Percentiles rank a stretch among this genome's conserved stretches.
Evolutionary conservation across 129 eudicot genomes (phyloP).

Genomic region (Pseudognaphalium luteoalbum): DNA sequence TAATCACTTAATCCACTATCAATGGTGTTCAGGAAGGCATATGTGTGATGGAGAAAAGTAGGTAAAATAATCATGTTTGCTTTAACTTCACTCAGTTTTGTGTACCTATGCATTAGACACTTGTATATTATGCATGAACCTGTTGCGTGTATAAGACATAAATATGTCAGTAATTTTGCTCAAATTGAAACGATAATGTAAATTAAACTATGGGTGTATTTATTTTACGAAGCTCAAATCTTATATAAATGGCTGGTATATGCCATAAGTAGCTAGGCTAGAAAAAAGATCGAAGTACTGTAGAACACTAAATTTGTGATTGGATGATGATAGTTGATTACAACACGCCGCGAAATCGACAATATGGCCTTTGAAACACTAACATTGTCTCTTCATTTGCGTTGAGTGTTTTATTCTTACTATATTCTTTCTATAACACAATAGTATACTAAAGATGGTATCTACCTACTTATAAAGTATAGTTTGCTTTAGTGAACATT

Average conservation of each 20-base stretch:
- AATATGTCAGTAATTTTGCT: neutral
- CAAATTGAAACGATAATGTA: neutral
- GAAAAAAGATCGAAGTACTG: neutral
- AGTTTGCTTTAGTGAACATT: neutral
- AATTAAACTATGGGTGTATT: neutral
- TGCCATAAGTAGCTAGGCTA: neutral
- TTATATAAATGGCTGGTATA: neutral
- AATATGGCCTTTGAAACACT: neutral
- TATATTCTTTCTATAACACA: conserved; percentile 3
- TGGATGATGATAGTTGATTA: neutral
- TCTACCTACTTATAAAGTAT: neutral
- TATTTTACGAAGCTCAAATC: neutral
- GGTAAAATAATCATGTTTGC: conserved; percentile 14
- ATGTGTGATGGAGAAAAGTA: conserved; percentile 21
- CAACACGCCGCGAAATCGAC: conserved; percentile 6
- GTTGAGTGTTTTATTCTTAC: conserved; percentile 9
- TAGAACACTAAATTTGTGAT: conserved; percentile 2
- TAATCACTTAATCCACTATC: conserved; percentile 36
- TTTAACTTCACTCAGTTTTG: conserved; percentile 19
- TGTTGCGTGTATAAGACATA: neutral
- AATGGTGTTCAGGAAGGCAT: conserved; percentile 31
- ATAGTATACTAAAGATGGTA: conserved; percentile 2
- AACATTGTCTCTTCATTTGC: conserved; percentile 8
- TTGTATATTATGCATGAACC: conserved; percentile 9
- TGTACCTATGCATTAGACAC: conserved; percentile 11